phyloP scores from a whole-genome alignment of 495 filamentous ascomycete genomes.

The Glutinoglossum americanum region DNA sequence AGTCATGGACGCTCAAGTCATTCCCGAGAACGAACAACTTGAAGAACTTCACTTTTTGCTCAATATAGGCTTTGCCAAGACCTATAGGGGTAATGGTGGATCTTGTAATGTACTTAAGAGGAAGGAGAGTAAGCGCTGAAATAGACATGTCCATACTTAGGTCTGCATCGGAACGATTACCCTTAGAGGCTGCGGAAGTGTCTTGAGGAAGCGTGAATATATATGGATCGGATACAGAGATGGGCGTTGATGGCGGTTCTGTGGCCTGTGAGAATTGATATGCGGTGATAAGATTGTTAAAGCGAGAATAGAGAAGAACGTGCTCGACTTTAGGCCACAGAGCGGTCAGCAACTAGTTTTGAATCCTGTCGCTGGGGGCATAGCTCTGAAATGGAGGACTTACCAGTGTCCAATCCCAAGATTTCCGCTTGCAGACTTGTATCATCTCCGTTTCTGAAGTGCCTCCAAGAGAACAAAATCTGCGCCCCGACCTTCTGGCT shows the following conservation, averaged over 20 bases:
- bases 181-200: background rate
- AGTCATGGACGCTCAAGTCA: slow-evolving; percentile 8
- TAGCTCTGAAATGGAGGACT: background rate
- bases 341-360: slow-evolving; percentile 2
- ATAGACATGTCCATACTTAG: background rate
- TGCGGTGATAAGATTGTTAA: slow-evolving; percentile 12
- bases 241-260: background rate
- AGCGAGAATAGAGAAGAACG: slow-evolving; percentile 10
- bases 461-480: slow-evolving; percentile 20
- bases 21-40: slow-evolving; percentile 9
- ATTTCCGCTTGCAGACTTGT: slow-evolving; percentile 17
- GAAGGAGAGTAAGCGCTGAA: slow-evolving; percentile 1
- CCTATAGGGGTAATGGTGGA: slow-evolving; percentile 1
- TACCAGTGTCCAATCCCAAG: slow-evolving; percentile 7
- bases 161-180: background rate
- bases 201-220: background rate
- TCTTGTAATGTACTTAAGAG: background rate
- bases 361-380: background rate
- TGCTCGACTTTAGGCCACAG: slow-evolving; percentile 5
- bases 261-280: slow-evolving; percentile 8
- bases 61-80: slow-evolving; percentile 5
- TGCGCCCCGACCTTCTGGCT: slow-evolving; percentile 8
- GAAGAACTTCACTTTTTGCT: slow-evolving; percentile 11
- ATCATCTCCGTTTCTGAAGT: slow-evolving; percentile 22
- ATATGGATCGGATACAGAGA: slow-evolving; percentile 5